phyloP scores from a whole-genome alignment of 208 protist species.

The Crithidia bombi region DNA sequence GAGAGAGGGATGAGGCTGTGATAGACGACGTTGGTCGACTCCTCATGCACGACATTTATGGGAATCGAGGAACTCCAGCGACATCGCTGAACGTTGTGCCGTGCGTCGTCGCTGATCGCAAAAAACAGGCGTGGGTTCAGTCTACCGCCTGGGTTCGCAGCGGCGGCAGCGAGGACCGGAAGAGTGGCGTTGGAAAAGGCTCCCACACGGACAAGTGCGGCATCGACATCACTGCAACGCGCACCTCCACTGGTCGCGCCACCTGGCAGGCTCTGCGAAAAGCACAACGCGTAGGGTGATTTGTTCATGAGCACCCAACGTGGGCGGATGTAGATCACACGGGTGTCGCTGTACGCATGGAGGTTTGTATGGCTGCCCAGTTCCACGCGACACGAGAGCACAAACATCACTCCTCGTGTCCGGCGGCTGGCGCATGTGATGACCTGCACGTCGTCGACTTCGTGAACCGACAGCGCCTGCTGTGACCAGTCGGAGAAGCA shows the following conservation, averaged over 20 bases:
- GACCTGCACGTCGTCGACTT: slow-evolving; percentile 28
- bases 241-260: too few relatives aligned
- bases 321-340: slow-evolving; percentile 61
- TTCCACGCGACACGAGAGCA: slow-evolving; percentile 68
- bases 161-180: background rate
- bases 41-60: slow-evolving; percentile 52
- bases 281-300: slow-evolving; percentile 38
- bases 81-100: slow-evolving; percentile 32
- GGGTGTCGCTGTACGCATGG: slow-evolving; percentile 50
- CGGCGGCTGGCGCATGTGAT: slow-evolving; percentile 28
- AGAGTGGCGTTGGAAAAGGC: slow-evolving; percentile 11
- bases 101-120: slow-evolving; percentile 17
- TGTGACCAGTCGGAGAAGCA: slow-evolving; percentile 63
- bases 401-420: slow-evolving; percentile 24
- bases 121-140: slow-evolving; percentile 29
- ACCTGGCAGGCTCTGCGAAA: slow-evolving; percentile 17
- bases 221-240: slow-evolving; percentile 1
- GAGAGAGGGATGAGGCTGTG: slow-evolving; percentile 33
- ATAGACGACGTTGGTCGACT: slow-evolving; percentile 58
- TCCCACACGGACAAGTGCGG: background rate
- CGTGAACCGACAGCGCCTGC: slow-evolving; percentile 27
- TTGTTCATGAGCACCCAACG: slow-evolving; percentile 78
- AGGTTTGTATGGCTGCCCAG: slow-evolving; percentile 34
- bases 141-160: background rate
- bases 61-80: slow-evolving; percentile 51